A percentile compares a stretch with the other conserved stretches of the same genome.
Evolutionary conservation across 2,329 filamentous ascomycete genomes (phyloP).

Genomic region (Neonectria magnoliae): DNA sequence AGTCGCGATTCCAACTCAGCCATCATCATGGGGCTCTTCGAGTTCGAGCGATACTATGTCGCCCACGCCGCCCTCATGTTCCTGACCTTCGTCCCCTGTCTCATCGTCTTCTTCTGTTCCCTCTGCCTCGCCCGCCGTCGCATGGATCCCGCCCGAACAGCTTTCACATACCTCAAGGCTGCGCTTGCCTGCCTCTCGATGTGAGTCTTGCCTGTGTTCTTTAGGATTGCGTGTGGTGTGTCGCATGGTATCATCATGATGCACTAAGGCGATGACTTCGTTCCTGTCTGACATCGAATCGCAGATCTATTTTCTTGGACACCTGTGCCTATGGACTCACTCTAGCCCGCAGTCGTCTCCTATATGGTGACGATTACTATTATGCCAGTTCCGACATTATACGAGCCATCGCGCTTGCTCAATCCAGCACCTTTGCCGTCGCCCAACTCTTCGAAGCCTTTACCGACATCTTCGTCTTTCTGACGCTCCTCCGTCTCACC

Average conservation of each 20-base stretch:
- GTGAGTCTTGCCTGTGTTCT: slow-evolving; percentile 31
- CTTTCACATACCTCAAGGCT: slow-evolving; percentile 37
- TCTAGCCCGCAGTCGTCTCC: slow-evolving; percentile 14
- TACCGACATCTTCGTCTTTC: slow-evolving; percentile 33
- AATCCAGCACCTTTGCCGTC: slow-evolving; percentile 16
- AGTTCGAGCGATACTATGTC: slow-evolving; percentile 17
- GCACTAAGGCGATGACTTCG: not conserved
- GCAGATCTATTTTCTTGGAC: slow-evolving; percentile 38
- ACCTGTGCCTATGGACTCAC: slow-evolving; percentile 19
- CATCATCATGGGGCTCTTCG: slow-evolving; percentile 5
- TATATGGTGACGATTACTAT: not conserved
- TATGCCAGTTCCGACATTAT: not conserved
- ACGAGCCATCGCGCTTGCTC: slow-evolving; percentile 7
- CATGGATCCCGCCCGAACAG: slow-evolving; percentile 38
- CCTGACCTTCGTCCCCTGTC: slow-evolving; percentile 27
- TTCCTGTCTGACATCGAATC: not conserved
- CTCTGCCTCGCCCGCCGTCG: slow-evolving; percentile 35
- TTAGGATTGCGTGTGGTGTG: not conserved
- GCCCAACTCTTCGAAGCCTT: slow-evolving; percentile 15
- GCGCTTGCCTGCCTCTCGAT: slow-evolving; percentile 37
- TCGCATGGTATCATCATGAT: not conserved
- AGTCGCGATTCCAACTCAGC: not conserved
- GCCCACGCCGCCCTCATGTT: slow-evolving; percentile 28
- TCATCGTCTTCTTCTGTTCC: slow-evolving; percentile 35
- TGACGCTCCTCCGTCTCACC: slow-evolving; percentile 39